phyloP scores from a whole-genome alignment of 495 filamentous ascomycete genomes.

The Talaromyces adpressus region DNA sequence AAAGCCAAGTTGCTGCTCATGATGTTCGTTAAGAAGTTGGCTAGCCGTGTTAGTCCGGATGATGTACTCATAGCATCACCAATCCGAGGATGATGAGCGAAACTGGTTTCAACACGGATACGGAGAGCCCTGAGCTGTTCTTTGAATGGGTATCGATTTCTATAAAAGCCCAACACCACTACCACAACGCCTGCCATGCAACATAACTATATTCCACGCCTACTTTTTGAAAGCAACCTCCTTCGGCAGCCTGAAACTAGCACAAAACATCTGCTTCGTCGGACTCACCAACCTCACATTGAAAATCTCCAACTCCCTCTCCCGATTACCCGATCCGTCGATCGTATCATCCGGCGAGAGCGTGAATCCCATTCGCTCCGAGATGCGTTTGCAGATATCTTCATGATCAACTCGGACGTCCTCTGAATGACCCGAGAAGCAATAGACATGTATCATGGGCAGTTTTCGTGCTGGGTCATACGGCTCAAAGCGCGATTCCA shows the following conservation, averaged over 20 bases:
- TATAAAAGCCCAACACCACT: not conserved
- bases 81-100: too few species aligned
- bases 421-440: conserved; percentile 72
- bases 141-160: not conserved
- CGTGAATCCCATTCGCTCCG: conserved; percentile 49
- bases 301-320: conserved; percentile 56
- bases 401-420: conserved; percentile 52
- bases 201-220: not conserved
- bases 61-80: too few species aligned
- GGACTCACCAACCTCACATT: conserved; percentile 87
- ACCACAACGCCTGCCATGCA: not conserved
- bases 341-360: conserved; percentile 53
- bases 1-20: too few species aligned
- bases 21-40: too few species aligned
- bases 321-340: conserved; percentile 30
- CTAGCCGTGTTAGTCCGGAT: too few species aligned
- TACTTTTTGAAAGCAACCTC: conserved; percentile 66
- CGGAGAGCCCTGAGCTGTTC: not conserved
- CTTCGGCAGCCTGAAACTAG: conserved; percentile 74
- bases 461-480: conserved; percentile 45
- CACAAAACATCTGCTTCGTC: conserved; percentile 94
- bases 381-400: conserved; percentile 65
- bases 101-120: too few species aligned
- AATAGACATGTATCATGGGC: conserved; percentile 87
- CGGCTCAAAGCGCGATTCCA: conserved; percentile 58